Conservation (phyloP, 768 basidiomycete genomes). For the Pisolithus orientalis region DNA sequence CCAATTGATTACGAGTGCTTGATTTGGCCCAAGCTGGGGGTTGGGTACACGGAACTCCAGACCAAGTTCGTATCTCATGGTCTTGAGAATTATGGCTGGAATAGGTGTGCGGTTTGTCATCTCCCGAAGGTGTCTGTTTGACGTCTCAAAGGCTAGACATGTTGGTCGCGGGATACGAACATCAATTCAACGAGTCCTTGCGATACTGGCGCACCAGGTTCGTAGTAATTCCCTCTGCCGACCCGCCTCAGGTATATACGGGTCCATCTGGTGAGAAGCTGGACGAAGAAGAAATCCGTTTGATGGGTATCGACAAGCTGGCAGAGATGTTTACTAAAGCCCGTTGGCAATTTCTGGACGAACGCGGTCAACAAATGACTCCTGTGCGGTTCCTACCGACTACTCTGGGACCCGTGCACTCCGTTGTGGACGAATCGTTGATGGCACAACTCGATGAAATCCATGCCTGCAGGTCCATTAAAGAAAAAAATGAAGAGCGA, state of each 20-base stretch:
- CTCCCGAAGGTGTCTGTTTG: constrained; percentile 1
- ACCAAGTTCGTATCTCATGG: constrained; percentile 75
- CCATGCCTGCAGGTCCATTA: constrained; percentile 66
- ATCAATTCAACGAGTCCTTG: constrained; percentile 72
- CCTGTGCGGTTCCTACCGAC: constrained; percentile 79
- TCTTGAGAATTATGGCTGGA: constrained; percentile 82
- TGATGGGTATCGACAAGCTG: constrained; percentile 87
- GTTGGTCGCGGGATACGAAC: constrained; percentile 78
- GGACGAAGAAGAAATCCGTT: constrained; percentile 80
- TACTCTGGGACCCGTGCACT: constrained; percentile 75
- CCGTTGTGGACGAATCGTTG: constrained; percentile 71
- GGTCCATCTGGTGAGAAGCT: constrained; percentile 69
- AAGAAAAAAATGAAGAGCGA: constrained; percentile 79
- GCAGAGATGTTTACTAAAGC: constrained; percentile 82
- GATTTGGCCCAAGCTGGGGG: constrained; percentile 89
- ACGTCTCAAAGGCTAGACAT: constrained; percentile 62
- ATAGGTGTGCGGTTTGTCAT: constrained; percentile 45
- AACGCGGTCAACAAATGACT: constrained; percentile 35
- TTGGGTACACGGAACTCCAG: constrained; percentile 75
- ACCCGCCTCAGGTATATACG: constrained; percentile 49
- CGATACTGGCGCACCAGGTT: constrained; percentile 95
- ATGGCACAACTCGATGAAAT: constrained; percentile 79
- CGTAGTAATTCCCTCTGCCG: constrained; percentile 81
- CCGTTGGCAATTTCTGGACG: constrained; percentile 61
- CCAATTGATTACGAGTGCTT: constrained; percentile 79